These are phyloP conservation scores for Cryphonectria nitschkei DNA, from an alignment of 2,329 filamentous ascomycete genomes.

Conservation along the genomic window DNA sequence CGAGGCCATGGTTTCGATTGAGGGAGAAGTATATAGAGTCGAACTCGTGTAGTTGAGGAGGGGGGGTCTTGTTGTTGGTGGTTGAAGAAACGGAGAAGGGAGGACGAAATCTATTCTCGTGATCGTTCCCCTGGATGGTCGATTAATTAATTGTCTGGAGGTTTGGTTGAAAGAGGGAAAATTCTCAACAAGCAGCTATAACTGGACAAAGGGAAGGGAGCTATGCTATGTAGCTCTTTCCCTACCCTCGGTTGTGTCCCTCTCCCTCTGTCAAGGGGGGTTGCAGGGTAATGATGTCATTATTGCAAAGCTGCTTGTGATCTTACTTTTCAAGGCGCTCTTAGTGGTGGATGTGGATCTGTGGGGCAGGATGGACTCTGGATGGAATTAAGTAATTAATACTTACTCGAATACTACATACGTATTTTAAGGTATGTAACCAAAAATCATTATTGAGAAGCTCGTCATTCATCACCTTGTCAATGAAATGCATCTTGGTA, in stretches of 20 bases:
- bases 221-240: background rate
- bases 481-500: too few relatives aligned
- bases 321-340: slow-evolving; percentile 22
- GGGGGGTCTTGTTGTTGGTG: background rate
- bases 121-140: background rate
- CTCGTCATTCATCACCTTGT: too few relatives aligned
- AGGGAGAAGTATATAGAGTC: background rate
- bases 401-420: background rate
- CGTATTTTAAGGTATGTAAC: too few relatives aligned
- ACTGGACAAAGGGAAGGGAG: slow-evolving; percentile 8
- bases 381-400: too few relatives aligned
- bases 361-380: background rate
- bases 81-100: background rate
- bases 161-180: background rate
- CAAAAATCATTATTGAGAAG: too few relatives aligned
- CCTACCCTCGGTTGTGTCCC: background rate
- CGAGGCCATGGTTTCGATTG: slow-evolving; percentile 23
- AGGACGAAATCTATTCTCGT: background rate
- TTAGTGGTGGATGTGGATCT: slow-evolving; percentile 18
- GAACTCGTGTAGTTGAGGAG: background rate
- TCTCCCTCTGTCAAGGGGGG: background rate
- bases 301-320: slow-evolving; percentile 13
- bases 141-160: background rate
- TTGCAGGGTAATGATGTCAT: slow-evolving; percentile 26
- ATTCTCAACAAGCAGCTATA: background rate